Base-by-base conservation (phyloP, 805 yeast species). In the Saccharomycopsis sp. region DNA sequence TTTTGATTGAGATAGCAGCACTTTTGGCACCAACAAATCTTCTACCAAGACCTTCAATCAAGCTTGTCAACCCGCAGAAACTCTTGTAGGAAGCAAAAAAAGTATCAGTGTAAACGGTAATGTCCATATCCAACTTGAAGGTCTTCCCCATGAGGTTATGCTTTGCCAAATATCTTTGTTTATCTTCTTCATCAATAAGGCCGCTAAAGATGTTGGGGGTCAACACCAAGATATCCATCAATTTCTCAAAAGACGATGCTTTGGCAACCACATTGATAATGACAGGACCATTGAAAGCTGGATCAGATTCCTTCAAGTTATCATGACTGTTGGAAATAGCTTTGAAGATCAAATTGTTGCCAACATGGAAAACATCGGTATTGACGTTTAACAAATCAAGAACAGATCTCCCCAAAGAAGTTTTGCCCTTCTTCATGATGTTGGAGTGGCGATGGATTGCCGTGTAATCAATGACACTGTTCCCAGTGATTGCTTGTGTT, bases 211-310 rank as follows among this genome's bases (percentile, higher is more conserved):
- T 75, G 50, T 71, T 72, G 30, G 72, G 79, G 16, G 82, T 89
- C 56, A 73, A 67, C 4, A 89, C 86, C 38, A 89, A 60, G 17
- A 88, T 68, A 58, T 89, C 96, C 41, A 87, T 68, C 51, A 89
- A 67, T 50, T 77, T 75, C 33, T 84, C 92, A 42, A 85, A 60
- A 1, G 83, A 69, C 1, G 92, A 92, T 3, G 84, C 73, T 51
- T 77, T 78, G 20, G 75, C 60, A 5, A 71, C 79, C 5, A 74
- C 79, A 41, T 61, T 57, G 17, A 67, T 53, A 41, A 53, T 7
- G 17, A 39, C 21, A 16, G 51, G 63, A 45, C 53, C 52, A 42
- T 51, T 44, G 29, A 42, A 49, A 21, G 43, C 37, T 9, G 47
- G 46, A 1, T 71, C 59, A 13, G 12, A 25, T 25, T 17, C 25